Base-by-base conservation (phyloP, 495 filamentous ascomycete genomes). In the Xylaria bambusicola region DNA sequence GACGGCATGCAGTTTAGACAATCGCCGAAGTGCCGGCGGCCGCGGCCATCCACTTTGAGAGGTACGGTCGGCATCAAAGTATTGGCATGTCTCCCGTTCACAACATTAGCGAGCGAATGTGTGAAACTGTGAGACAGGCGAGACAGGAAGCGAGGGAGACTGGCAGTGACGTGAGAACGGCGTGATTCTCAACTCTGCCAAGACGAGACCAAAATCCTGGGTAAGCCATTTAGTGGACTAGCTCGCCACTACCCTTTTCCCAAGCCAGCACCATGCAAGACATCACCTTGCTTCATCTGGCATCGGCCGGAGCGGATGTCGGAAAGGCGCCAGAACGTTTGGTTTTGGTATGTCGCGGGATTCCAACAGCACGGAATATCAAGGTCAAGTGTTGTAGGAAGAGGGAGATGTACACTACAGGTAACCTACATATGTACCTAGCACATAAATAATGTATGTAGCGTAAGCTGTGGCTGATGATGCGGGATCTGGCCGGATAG, bases 231-330 rank as follows among this genome's bases (percentile, higher is more conserved):
- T 35, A 47, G 42, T 18, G 53, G 53, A 17, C 53, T 26, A 42
- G 17, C 23, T 27, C 26, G 49, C 40, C 38, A 27, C 29, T 49
- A 60, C 57, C 29, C 48, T 36, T 58, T n/a, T 53, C 35, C 57
- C 48, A 31, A 38, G 48, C 12, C 38, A 12, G n/a, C 44, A 44
- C 26, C 57, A 60, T 60, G 57, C 57, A 60, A 60, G 57, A 60
- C 57, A 60, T 60, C 18, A 45, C 53, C 53, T 47, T 60, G 49
- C 57, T 38, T 60, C 24, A 50, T 51, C 46, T 48, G 47, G 33
- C 35, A 42, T 46, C 36, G 56, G 44, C 35, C 33, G 46, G 51
- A 13, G 56, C 48, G 48, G 57, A 29, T 46, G 41, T 12, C 33
- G 27, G 35, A 48, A 42, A 45, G 21, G 35, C 23, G 48, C 17